Base-by-base conservation (phyloP, 257 asterid species). In the Primulina tabacum region DNA sequence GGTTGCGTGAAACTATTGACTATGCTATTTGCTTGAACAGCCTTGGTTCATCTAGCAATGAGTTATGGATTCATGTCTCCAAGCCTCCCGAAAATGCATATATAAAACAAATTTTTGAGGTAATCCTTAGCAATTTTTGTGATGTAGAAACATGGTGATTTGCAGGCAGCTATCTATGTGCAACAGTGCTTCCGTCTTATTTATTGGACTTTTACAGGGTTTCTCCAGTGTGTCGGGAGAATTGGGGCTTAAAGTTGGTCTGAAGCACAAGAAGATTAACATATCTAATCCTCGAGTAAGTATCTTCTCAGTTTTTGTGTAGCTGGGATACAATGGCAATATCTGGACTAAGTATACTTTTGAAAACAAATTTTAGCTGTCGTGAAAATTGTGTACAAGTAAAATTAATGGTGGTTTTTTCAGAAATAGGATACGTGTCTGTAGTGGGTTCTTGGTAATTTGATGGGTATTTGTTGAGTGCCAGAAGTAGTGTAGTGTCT, bases 201-300 rank as follows among this genome's bases (percentile, higher is more conserved):
- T 30, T 55, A 62, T 63, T 69, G 72, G 68, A 58, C 34, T 78
- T 73, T 66, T 88, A 72, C 90, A 92, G 99, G 91, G 88, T 75
- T 82, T 94, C 63, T 90, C 96, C 74, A 79, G 77, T 61, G 96
- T 91, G 30, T 90, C 95, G n/a, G 81, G 83, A 69, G 90, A 91
- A 75, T 71, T 84, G 82, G 99, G 96, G 74, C 82, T 90, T 74
- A 80, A 87, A 68, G 88, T 94, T 75, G 92, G 88, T 59, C 79
- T 94, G 75, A 94, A 91, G 87, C 99, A 94, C 96, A 91, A 94
- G 82, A 91, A 91, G 83, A 94, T 94, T 68, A 94, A 94, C 87
- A 89, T 94, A 74, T 94, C 99, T 24, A 86, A 92, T 81, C 84
- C 95, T 76, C 88, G 99, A 83, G 99, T 92, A 83, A 86, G 97